These are phyloP conservation scores for Adansonia rubrostipa DNA, from an alignment of 441 rosid genomes.

Conservation along the genomic window DNA sequence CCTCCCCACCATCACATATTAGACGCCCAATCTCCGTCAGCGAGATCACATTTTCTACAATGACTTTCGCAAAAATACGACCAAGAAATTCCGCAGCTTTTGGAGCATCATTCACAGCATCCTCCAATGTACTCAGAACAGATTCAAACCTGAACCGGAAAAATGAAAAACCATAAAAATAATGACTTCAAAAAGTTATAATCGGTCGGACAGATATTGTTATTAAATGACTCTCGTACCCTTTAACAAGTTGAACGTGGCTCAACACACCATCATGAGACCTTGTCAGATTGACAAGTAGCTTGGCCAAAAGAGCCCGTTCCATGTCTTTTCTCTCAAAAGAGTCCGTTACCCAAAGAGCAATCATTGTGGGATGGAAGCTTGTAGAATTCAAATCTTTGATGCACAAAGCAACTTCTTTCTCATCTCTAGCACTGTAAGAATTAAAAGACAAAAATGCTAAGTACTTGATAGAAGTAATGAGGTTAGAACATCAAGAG, in stretches of 20 bases:
- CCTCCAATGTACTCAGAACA: slow-evolving; percentile 75
- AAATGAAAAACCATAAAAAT: not conserved
- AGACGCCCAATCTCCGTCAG: slow-evolving; percentile 64
- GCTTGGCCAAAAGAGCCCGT: slow-evolving; percentile 82
- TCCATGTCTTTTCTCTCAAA: slow-evolving; percentile 94
- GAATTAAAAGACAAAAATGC: not conserved
- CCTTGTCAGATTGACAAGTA: slow-evolving; percentile 70
- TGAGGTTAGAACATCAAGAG: not conserved
- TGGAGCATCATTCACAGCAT: slow-evolving; percentile 78
- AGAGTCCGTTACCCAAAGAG: slow-evolving; percentile 92
- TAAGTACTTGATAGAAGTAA: not conserved
- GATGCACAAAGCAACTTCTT: slow-evolving; percentile 84
- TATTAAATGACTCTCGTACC: slow-evolving; percentile 48
- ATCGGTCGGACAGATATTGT: not conserved
- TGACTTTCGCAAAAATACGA: slow-evolving; percentile 55
- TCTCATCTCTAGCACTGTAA: slow-evolving; percentile 92
- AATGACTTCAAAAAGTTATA: not conserved
- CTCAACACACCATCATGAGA: slow-evolving; percentile 55
- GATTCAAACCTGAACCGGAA: slow-evolving; percentile 63
- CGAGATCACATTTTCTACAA: slow-evolving; percentile 51
- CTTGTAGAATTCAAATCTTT: slow-evolving; percentile 79
- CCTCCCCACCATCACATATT: slow-evolving; percentile 73
- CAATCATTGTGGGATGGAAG: slow-evolving; percentile 88
- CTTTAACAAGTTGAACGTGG: slow-evolving; percentile 63
- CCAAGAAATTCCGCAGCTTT: slow-evolving; percentile 51